These are phyloP conservation scores for Nicotiana attenuata DNA, from an alignment of 257 asterid genomes.

Conservation along the genomic window DNA sequence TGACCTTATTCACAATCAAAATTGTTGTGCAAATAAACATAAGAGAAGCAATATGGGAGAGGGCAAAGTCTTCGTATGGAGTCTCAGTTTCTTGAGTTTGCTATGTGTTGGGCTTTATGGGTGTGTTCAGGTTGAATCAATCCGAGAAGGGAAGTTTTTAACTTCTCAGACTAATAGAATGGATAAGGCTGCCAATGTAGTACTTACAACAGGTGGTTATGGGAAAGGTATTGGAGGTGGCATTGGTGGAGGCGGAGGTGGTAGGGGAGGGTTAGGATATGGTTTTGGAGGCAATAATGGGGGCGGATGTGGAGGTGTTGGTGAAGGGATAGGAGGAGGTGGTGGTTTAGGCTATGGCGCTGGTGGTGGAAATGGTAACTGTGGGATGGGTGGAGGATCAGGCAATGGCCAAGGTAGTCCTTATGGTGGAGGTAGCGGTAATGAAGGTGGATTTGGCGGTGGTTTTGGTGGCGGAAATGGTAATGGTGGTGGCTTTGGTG, in stretches of 20 bases:
- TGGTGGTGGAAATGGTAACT: conserved; percentile 17
- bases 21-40: neutral
- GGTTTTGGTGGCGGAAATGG: conserved; percentile 10
- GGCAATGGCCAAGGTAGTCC: neutral
- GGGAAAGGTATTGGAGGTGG: conserved; percentile 24
- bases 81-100: conserved; percentile 28
- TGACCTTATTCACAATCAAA: neutral
- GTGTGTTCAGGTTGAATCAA: conserved; percentile 22
- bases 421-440: neutral
- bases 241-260: neutral
- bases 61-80: conserved; percentile 4
- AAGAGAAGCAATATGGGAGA: neutral
- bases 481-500: neutral
- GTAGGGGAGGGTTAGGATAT: conserved; percentile 14
- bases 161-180: neutral
- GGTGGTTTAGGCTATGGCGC: conserved; percentile 22
- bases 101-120: conserved; percentile 17
- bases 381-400: conserved; percentile 4
- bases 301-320: conserved; percentile 13
- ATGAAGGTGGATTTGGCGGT: conserved; percentile 18
- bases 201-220: conserved; percentile 18
- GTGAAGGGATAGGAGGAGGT: conserved; percentile 17
- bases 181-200: conserved; percentile 2
- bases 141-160: conserved; percentile 14
- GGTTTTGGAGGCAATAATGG: conserved; percentile 23